Percentiles rank a stretch among this genome's conserved stretches.
phyloP scores from a whole-genome alignment of 306 rosid genomes.

The Trifolium dubium region DNA sequence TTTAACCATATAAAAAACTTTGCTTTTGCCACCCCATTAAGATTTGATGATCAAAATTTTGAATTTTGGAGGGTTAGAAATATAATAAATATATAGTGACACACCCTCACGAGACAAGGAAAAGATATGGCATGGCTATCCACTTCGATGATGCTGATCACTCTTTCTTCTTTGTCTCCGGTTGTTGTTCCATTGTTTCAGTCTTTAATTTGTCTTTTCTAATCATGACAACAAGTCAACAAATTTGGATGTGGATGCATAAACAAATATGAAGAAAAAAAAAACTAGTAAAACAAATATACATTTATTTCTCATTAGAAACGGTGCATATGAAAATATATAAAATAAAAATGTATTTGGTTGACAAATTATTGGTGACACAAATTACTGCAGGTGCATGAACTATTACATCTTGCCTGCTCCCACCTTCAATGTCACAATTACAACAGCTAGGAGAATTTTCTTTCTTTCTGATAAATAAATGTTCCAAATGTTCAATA shows the following conservation, averaged over 20 bases:
- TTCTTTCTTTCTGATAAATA: constrained; percentile 16
- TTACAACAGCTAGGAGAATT: neutral
- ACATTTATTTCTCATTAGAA: constrained; percentile 43
- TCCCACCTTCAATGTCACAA: constrained; percentile 17
- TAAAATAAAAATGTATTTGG: neutral
- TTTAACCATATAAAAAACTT: no score
- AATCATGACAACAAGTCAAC: constrained; percentile 39
- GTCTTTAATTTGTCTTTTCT: constrained; percentile 38
- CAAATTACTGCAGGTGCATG: constrained; percentile 29
- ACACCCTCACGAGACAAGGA: constrained; percentile 32
- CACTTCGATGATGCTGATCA: constrained; percentile 35
- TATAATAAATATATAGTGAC: constrained; percentile 14
- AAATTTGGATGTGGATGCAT: constrained; percentile 39
- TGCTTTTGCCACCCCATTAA: no score
- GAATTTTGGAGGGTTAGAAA: neutral
- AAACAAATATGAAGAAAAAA: neutral
- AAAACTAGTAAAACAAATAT: neutral
- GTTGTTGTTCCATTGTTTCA: constrained; percentile 20
- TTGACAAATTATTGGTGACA: constrained; percentile 26
- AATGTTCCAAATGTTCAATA: constrained; percentile 27
- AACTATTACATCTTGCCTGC: constrained; percentile 1
- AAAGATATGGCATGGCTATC: constrained; percentile 50
- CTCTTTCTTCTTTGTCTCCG: constrained; percentile 36
- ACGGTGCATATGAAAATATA: constrained; percentile 27
- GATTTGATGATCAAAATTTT: neutral